These are phyloP conservation scores for Neonectria ditissima DNA, from an alignment of 2,329 filamentous ascomycete species.

Conservation along the genomic window DNA sequence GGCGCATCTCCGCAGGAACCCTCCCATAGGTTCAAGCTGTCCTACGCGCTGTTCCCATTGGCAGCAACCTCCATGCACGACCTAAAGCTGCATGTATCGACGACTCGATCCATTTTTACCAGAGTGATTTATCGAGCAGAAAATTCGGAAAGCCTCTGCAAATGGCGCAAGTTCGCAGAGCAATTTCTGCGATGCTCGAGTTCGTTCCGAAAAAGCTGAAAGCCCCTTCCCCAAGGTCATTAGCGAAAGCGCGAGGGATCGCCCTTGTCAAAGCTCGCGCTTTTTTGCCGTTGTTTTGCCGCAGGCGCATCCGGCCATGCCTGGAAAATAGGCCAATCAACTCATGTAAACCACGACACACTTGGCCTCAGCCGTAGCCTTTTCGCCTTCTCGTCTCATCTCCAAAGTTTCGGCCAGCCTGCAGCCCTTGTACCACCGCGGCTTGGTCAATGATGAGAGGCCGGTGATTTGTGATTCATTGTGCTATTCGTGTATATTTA, in stretches of 20 bases:
- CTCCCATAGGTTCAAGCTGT: slow-evolving; percentile 3
- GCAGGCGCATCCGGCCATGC: slow-evolving; percentile 32
- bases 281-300: slow-evolving; percentile 39
- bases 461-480: slow-evolving; percentile 24
- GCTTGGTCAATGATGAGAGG: slow-evolving; percentile 29
- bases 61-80: background rate
- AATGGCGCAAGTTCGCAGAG: background rate
- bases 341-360: slow-evolving; percentile 9
- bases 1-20: background rate
- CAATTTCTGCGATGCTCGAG: background rate
- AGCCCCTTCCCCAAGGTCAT: too few relatives aligned
- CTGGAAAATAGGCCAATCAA: slow-evolving; percentile 31
- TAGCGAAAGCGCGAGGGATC: background rate
- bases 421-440: slow-evolving; percentile 18
- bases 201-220: too few relatives aligned
- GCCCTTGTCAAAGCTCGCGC: slow-evolving; percentile 20
- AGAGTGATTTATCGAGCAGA: background rate
- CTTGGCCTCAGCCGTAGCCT: slow-evolving; percentile 43
- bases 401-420: slow-evolving; percentile 28
- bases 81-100: slow-evolving; percentile 8
- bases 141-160: background rate
- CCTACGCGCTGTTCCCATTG: background rate
- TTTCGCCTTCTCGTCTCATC: slow-evolving; percentile 29
- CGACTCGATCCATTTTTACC: background rate
- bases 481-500: slow-evolving; percentile 29